Base-by-base conservation (phyloP, 2,329 filamentous ascomycete genomes). In the Aspergillus fijiensis region DNA sequence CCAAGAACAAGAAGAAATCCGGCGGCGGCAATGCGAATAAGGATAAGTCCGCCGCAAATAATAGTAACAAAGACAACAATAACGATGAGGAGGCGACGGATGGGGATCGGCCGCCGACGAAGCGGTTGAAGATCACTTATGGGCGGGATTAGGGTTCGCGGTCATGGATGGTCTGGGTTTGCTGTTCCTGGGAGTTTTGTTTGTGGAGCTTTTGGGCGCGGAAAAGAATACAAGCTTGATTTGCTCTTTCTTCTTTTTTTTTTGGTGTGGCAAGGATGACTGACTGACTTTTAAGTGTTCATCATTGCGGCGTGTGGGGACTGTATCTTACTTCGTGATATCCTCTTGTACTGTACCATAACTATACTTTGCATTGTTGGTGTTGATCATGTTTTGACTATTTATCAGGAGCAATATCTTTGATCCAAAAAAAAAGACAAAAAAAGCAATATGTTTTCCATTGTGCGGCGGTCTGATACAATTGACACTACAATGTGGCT, bases 111-210 rank as follows among this genome's bases (percentile, higher is more conserved):
- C 75, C 75, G 52, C 70, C 77, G 23, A 63, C 72, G 14, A 79
- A 79, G 68, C 69, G 78, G 59, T 65, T 80, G 67, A 80, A 80
- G 68, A 78, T 80, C 49, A 80, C 72, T 49, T 80, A 80, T 67
- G 76, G 71, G 21, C 69, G 77, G 58, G 78, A 80, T 59, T 79
- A 66, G 70, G 45, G 16, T 16, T 23, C 10, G 49, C 14, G 29
- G n/a, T 31, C 27, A 63, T 49, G 29, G 39, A 52, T 48, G 21
- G 27, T 50, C 29, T 52, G 55, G 31, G 29, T 35, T 49, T 45
- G 55, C 27, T 49, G 50, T 45, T 60, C 49, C 51, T 58, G 51
- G 51, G 35, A 55, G 42, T 35, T 35, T 55, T 42, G 27, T 14
- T 48, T 21, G 14, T 3, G 55, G 55, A 50, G 55, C 55, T 57